Evolutionary conservation across 73 alveolate genomes (phyloP).

Genomic region (Durusdinium trenchii): DNA sequence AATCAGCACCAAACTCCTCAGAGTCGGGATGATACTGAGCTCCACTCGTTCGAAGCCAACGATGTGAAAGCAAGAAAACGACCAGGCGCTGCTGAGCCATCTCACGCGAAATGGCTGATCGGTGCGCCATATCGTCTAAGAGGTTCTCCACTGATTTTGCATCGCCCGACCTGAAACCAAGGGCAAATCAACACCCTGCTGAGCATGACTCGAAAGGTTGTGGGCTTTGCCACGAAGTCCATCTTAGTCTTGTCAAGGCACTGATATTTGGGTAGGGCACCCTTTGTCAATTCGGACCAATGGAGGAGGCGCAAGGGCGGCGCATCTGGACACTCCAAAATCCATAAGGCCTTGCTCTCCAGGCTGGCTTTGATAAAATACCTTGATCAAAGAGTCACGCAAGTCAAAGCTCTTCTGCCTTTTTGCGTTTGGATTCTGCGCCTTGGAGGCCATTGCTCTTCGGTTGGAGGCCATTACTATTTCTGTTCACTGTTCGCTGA

Average conservation of each 20-base stretch:
- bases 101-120: neutral
- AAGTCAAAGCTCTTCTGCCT: no score
- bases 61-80: slow-evolving; percentile 81
- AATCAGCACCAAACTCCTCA: no score
- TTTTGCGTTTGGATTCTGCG: neutral
- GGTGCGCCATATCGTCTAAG: slow-evolving; percentile 12
- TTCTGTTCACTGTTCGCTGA: no score
- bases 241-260: no score
- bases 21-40: slow-evolving; percentile 49
- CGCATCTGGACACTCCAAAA: slow-evolving; percentile 75
- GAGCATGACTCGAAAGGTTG: neutral
- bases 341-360: slow-evolving; percentile 76
- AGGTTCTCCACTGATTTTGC: slow-evolving; percentile 69
- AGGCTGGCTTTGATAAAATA: slow-evolving; percentile 59
- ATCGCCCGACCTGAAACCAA: neutral
- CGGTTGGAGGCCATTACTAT: no score
- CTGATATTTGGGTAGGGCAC: slow-evolving; percentile 26
- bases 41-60: slow-evolving; percentile 67
- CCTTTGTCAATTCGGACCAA: slow-evolving; percentile 37
- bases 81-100: slow-evolving; percentile 18
- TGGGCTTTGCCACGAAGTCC: neutral
- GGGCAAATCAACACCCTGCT: neutral
- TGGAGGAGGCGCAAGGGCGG: slow-evolving; percentile 81
- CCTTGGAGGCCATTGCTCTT: neutral
- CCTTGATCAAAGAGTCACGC: neutral